Evolutionary conservation across 306 rosid genomes (phyloP), one percentile per base, ranked within the genome.

Genomic region (Rosa multiflora): DNA sequence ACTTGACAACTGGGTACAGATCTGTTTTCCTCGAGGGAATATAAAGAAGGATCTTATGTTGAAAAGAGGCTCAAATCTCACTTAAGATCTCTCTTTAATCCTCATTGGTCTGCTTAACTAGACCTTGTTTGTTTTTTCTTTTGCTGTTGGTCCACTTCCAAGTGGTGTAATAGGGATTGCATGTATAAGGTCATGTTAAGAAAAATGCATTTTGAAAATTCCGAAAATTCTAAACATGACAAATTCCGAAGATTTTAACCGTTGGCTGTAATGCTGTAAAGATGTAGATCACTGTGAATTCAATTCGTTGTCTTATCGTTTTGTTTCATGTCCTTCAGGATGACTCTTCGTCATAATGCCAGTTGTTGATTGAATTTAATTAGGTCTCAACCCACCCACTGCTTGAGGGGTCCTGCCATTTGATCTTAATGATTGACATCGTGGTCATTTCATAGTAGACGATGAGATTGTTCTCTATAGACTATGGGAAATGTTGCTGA

Each of bases 1-100:
- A 83, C 58, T 71, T 81, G 85, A 82, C 86, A 83, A 43, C 90
- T 83, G 86, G 89, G 76, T 70, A 51, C 76, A 59, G 49, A 58
- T 59, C 23, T 39, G 46, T 59, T 73, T 76, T 40, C 26, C 17
- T 80, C 70, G 46, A 59, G 39, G 67, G 80, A 80, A 80, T 70
- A 86, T 58, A 80, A 75, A 76, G 79, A 68, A 82, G 79, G 62
- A 49, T 72, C 53, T 80, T 42, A 78, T 76, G 72, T 76, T 79
- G 72, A 73, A 67, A 62, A 5, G 74, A 23, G 66, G 67, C 73
- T 79, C 77, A 49, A 68, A 18, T 48, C 67, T 69, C 29, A 69
- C 78, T 75, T 74, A 14, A 69, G 42, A 21, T 55, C 73, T 81
- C 70, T 32, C 42, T 13, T 1, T 63, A 1, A 13, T 63, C 18